Base-by-base conservation (phyloP, 2,329 filamentous ascomycete genomes). In the Cladosporium cucumerinum region DNA sequence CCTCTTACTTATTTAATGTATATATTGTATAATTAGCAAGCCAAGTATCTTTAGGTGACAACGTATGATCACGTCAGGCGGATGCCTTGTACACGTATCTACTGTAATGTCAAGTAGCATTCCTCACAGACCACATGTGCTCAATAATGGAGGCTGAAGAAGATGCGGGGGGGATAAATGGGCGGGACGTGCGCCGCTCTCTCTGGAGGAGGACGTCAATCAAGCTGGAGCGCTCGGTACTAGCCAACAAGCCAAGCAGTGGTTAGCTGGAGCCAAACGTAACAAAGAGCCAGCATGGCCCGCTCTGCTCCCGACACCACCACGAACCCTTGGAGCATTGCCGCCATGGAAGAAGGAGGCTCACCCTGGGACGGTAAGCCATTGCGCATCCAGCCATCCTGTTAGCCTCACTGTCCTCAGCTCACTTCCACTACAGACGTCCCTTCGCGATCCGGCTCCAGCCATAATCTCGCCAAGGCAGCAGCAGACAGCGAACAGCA, bases 371-470 rank as follows among this genome's bases (percentile, higher is more conserved):
- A 72, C 60, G 73, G 73, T 75, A 68, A 67, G 71, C 12, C 28
- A 26, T n/a, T 54, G 28, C 32, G 30, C 39, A 36, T 7, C 26
- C 14, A 7, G 21, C 28, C 54, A 5, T 36, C n/a, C n/a, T 16
- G n/a, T 39, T 23, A 18, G 23, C 51, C n/a, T 23, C 11, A n/a
- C 36, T 5, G 8, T 61, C 23, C 36, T 54, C 25, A 34, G 23
- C 58, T 65, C 39, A 59, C 65, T 25, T n/a, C 46, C 60, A 55
- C 36, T 46, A 23, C 71, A 83, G 81, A 82, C 71, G 81, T 82
- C 67, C 81, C 80, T 64, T 82, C 76, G 71, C 75, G 77, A 67
- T 79, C 79, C 63, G 77, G 75, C 66, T 78, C 78, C 43, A 76
- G 73, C 71, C 76, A 76, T 68, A 77, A 77, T 65, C 71, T 77